Percentiles rank a stretch among this genome's conserved stretches.
Evolutionary conservation across 106 monocot species (phyloP).

Genomic region (Apostasia shenzhenica): DNA sequence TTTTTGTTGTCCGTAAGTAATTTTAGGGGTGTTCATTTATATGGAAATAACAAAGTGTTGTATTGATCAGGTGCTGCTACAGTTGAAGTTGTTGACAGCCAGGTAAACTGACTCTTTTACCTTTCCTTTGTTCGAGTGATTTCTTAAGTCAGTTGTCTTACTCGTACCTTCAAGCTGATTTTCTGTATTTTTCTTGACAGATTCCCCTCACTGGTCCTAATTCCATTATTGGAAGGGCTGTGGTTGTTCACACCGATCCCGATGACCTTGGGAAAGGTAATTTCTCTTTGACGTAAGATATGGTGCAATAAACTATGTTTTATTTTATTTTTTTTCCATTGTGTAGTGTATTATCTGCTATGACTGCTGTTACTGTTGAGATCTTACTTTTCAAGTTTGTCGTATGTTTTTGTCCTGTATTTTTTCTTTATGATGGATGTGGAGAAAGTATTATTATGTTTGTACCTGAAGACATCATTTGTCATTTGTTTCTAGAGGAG

Average conservation of each 20-base stretch:
- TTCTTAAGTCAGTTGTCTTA: not conserved
- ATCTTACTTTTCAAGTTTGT: too few relatives aligned
- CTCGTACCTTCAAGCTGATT: not conserved
- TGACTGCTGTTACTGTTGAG: too few relatives aligned
- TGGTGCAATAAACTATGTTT: too few relatives aligned
- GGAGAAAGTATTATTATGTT: too few relatives aligned
- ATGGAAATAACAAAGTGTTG: not conserved
- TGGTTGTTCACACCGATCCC: conserved; percentile 79
- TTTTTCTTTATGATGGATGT: too few relatives aligned
- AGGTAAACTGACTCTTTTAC: conserved; percentile 19
- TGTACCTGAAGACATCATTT: too few relatives aligned
- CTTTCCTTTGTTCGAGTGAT: not conserved
- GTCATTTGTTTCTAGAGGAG: too few relatives aligned
- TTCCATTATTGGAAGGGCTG: conserved; percentile 68
- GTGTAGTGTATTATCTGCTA: too few relatives aligned
- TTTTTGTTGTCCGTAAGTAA: not conserved
- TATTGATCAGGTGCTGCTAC: conserved; percentile 29
- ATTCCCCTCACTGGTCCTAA: conserved; percentile 65
- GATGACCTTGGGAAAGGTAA: conserved; percentile 86
- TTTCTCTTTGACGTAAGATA: not conserved
- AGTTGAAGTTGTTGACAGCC: conserved; percentile 20
- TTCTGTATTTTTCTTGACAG: conserved; percentile 11
- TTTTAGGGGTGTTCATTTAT: not conserved
- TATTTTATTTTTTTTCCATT: too few relatives aligned
- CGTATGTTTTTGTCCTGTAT: too few relatives aligned